Evolutionary conservation across 2,329 filamentous ascomycete genomes (phyloP).

Genomic region (Dactylonectria macrodidyma): DNA sequence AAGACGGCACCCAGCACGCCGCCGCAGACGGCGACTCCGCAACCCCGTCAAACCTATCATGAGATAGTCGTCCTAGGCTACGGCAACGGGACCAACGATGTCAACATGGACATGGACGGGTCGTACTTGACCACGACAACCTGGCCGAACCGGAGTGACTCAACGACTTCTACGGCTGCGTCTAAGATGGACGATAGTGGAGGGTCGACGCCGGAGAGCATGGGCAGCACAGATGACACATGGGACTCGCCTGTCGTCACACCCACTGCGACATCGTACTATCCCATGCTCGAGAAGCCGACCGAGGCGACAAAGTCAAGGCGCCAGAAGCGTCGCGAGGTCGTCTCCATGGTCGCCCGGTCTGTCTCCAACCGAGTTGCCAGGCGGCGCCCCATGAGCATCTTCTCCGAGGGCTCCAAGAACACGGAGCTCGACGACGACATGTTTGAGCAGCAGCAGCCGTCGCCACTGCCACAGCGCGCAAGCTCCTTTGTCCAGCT

Average conservation of each 20-base stretch:
- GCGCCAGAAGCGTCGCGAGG: conserved; percentile 49
- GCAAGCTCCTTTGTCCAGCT: conserved; percentile 21
- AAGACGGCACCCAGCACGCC: conserved; percentile 40
- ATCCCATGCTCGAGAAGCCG: conserved; percentile 32
- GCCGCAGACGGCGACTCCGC: conserved; percentile 32
- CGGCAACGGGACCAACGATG: conserved; percentile 66
- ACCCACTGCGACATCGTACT: conserved; percentile 37
- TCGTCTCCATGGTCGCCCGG: conserved; percentile 46
- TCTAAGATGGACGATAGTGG: conserved; percentile 40
- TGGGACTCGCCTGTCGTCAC: conserved; percentile 43
- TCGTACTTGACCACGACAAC: conserved; percentile 25
- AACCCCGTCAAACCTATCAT: conserved; percentile 54
- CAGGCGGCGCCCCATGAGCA: conserved; percentile 49
- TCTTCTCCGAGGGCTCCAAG: conserved; percentile 47
- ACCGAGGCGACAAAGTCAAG: conserved; percentile 36
- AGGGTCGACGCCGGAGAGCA: conserved; percentile 42
- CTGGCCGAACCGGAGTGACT: conserved; percentile 44
- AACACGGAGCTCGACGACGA: conserved; percentile 47
- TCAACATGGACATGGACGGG: conserved; percentile 44
- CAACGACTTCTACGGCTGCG: conserved; percentile 39
- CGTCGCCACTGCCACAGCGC: conserved; percentile 33
- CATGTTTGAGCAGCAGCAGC: conserved; percentile 27
- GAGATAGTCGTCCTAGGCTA: conserved; percentile 70
- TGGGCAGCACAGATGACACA: conserved; percentile 50
- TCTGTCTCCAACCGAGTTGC: conserved; percentile 45